These are phyloP conservation scores for Marvania coccoides DNA, from an alignment of 139 green algal genomes.

Conservation along the genomic window DNA sequence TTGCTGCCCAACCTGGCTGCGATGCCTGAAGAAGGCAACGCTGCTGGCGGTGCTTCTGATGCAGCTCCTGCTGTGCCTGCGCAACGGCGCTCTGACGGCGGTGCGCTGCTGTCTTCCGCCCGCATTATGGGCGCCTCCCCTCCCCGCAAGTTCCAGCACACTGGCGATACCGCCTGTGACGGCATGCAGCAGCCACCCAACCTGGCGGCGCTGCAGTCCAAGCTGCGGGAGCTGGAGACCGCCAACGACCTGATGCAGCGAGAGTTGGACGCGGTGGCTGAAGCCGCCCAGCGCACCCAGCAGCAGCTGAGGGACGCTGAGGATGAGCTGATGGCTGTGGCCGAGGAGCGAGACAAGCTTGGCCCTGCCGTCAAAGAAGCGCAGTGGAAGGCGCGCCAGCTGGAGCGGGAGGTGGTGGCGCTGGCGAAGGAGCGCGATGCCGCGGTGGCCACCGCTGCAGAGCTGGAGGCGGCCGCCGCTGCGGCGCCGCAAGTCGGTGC, in stretches of 20 bases:
- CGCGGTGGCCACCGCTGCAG: background rate
- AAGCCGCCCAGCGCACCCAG: constrained; percentile 28
- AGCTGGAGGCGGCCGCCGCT: background rate
- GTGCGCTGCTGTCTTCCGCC: background rate
- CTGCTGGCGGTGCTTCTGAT: background rate
- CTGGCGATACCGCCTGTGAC: no score
- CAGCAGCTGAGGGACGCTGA: constrained; percentile 40
- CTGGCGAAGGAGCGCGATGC: background rate
- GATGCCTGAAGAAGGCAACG: constrained; percentile 9
- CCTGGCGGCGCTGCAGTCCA: constrained; percentile 14
- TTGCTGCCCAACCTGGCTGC: constrained; percentile 15
- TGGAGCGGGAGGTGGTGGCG: constrained; percentile 36
- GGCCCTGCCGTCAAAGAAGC: constrained; percentile 35
- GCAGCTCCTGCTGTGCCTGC: background rate
- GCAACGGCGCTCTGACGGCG: constrained; percentile 4
- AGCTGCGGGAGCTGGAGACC: constrained; percentile 39
- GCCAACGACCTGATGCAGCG: constrained; percentile 51
- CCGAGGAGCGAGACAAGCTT: constrained; percentile 34
- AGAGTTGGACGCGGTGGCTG: constrained; percentile 51
- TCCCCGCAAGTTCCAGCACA: no score
- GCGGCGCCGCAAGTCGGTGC: background rate
- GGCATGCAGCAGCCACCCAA: no score
- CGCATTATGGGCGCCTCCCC: background rate
- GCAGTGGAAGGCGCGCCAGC: constrained; percentile 31
- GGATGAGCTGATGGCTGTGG: constrained; percentile 32